Conservation (phyloP, 345 rosid species). For the Eucalyptus cloeziana region DNA sequence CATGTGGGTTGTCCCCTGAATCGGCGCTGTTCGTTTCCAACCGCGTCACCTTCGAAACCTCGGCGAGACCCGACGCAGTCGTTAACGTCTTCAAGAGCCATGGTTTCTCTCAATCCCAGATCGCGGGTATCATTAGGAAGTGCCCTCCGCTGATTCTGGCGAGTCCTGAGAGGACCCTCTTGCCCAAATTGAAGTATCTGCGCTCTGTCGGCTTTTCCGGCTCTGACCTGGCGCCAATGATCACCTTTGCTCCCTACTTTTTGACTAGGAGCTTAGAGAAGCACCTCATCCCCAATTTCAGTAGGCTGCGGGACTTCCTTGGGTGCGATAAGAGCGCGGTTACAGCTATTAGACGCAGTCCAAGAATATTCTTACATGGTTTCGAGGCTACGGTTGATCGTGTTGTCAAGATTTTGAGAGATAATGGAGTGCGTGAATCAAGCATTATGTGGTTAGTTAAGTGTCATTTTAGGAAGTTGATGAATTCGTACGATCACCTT, state of each 20-base stretch:
- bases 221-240: neutral
- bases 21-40: neutral
- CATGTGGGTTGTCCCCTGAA: neutral
- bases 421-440: constrained; percentile 3
- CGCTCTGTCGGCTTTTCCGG: constrained; percentile 10
- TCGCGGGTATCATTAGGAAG: neutral
- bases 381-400: neutral
- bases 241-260: neutral
- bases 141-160: neutral
- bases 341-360: neutral
- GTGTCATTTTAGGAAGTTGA: neutral
- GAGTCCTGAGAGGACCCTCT: constrained; percentile 6
- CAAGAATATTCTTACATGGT: neutral
- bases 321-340: neutral
- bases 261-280: neutral
- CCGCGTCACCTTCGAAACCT: neutral
- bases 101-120: constrained; percentile 13
- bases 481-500: neutral
- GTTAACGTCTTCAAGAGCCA: neutral
- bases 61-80: neutral
- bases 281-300: neutral
- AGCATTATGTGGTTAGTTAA: neutral
- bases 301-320: neutral
- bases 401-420: neutral
- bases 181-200: constrained; percentile 26